A percentile compares a stretch with the other conserved stretches of the same genome.
These are phyloP conservation scores for Aspergillus fructus DNA, from an alignment of 2,329 filamentous ascomycete species.

Conservation along the genomic window DNA sequence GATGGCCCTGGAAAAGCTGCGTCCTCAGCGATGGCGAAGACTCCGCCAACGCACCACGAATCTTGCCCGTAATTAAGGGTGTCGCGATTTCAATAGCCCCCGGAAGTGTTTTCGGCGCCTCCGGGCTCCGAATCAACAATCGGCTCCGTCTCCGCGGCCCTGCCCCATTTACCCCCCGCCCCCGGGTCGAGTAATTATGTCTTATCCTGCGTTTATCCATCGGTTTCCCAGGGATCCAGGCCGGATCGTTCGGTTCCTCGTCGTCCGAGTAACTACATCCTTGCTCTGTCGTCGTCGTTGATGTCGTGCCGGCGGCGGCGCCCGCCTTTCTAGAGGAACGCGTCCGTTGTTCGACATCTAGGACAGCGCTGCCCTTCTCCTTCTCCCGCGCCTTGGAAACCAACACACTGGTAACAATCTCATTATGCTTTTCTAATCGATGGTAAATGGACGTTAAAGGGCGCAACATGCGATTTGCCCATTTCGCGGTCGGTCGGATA, in stretches of 20 bases:
- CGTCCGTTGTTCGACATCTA: conserved; percentile 3
- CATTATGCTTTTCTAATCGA: conserved; percentile 42
- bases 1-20: conserved; percentile 18
- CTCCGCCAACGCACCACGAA: conserved; percentile 18
- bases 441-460: conserved; percentile 42
- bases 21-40: conserved; percentile 20
- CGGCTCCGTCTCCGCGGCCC: conserved; percentile 26
- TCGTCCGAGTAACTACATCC: conserved; percentile 32
- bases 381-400: conserved; percentile 22
- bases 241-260: conserved; percentile 37
- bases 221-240: conserved; percentile 38
- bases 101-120: conserved; percentile 34
- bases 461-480: conserved; percentile 45
- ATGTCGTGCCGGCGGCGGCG: too few relatives aligned
- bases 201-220: conserved; percentile 32
- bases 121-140: conserved; percentile 37
- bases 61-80: conserved; percentile 40
- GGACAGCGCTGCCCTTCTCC: conserved; percentile 9
- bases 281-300: neutral
- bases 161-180: conserved; percentile 20
- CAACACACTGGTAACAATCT: conserved; percentile 30
- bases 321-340: conserved; percentile 3
- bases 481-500: conserved; percentile 40
- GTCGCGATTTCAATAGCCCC: conserved; percentile 44
- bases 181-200: conserved; percentile 39